Evolutionary conservation across 2,329 filamentous ascomycete species (phyloP).

Genomic region (Davidsoniella virescens): DNA sequence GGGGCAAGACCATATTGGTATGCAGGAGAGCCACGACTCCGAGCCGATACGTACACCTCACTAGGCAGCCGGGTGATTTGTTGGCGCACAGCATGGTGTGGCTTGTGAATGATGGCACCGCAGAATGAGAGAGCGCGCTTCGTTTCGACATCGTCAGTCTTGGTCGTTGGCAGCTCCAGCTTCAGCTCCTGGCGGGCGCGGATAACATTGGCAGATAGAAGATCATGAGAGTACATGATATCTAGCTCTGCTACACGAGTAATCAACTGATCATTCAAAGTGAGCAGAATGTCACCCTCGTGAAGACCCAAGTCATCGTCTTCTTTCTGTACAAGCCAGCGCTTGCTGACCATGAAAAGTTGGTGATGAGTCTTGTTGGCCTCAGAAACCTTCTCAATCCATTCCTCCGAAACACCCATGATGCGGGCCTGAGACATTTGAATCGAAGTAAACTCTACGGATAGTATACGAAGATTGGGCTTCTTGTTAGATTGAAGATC

Average conservation of each 20-base stretch:
- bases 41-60: constrained; percentile 86
- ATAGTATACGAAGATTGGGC: constrained; percentile 76
- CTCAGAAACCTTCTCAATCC: constrained; percentile 78
- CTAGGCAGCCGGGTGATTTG: constrained; percentile 94
- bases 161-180: constrained; percentile 67
- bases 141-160: constrained; percentile 82
- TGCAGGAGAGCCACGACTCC: constrained; percentile 65
- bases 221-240: constrained; percentile 82
- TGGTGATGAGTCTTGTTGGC: constrained; percentile 89
- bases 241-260: constrained; percentile 87
- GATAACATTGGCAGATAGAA: constrained; percentile 71
- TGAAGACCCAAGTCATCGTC: constrained; percentile 35
- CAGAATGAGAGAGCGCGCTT: constrained; percentile 87
- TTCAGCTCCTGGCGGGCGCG: constrained; percentile 66
- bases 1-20: constrained; percentile 87
- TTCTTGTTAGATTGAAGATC: constrained; percentile 67
- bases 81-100: constrained; percentile 90
- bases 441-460: constrained; percentile 85
- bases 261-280: constrained; percentile 79
- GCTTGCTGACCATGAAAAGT: constrained; percentile 95
- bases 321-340: constrained; percentile 45
- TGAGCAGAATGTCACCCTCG: constrained; percentile 86
- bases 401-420: constrained; percentile 91
- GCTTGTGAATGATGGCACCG: constrained; percentile 79
- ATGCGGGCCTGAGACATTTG: constrained; percentile 94